Evolutionary conservation across 192 early-diverging fungal species (phyloP).

Genomic region (Glomus cerebriforme): DNA sequence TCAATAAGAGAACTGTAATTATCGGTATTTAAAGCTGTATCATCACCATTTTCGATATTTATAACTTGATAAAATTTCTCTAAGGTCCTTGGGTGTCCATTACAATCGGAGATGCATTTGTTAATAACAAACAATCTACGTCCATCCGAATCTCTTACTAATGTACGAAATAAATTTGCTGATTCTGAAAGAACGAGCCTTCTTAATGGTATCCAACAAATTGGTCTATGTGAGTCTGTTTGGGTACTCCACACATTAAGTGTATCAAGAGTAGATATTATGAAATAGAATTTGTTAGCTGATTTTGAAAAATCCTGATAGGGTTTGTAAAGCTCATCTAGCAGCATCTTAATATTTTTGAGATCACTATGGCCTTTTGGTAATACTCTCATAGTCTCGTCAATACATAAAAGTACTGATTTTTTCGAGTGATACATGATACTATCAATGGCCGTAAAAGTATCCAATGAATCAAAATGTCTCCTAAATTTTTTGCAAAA

Average conservation of each 20-base stretch:
- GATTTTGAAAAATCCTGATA: neutral
- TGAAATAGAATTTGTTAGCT: neutral
- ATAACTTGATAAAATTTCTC: constrained; percentile 17
- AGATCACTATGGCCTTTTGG: neutral
- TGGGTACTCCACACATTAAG: neutral
- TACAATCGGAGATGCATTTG: constrained; percentile 12
- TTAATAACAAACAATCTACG: constrained; percentile 4
- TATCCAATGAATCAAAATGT: neutral
- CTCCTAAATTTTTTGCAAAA: neutral
- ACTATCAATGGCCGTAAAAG: neutral
- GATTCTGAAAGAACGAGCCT: neutral
- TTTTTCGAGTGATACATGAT: neutral
- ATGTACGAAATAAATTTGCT: neutral
- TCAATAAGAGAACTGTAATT: neutral
- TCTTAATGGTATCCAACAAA: constrained; percentile 9
- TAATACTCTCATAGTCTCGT: neutral
- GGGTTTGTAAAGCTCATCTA: neutral
- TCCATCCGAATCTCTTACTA: neutral
- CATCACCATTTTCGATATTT: neutral
- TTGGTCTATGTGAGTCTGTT: constrained; percentile 1
- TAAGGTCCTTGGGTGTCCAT: neutral
- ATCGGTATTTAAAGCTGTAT: neutral
- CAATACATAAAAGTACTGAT: neutral
- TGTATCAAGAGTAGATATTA: constrained; percentile 11
- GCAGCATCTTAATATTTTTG: neutral